These are phyloP conservation scores for Sherardia arvensis DNA, from an alignment of 257 asterid species.

Conservation along the genomic window DNA sequence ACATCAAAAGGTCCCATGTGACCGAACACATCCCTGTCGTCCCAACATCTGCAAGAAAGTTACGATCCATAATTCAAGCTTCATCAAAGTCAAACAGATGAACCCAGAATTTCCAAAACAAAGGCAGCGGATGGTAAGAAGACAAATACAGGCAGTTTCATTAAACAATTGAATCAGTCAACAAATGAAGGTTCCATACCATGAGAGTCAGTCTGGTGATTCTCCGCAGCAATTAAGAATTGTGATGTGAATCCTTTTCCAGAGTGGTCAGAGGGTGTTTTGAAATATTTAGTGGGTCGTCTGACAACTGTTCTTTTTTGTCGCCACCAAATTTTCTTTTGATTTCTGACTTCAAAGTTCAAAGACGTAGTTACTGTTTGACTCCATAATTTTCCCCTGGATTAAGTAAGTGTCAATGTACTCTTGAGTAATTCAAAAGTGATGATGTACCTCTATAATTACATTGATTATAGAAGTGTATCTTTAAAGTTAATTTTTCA, in stretches of 20 bases:
- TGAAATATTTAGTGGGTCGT: slow-evolving; percentile 27
- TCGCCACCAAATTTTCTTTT: slow-evolving; percentile 25
- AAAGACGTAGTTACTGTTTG: too few relatives aligned
- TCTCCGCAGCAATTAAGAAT: slow-evolving; percentile 28
- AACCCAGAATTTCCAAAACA: not conserved
- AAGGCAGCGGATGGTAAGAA: not conserved
- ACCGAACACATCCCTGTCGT: not conserved
- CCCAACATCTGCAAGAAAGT: slow-evolving; percentile 32
- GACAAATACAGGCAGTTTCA: not conserved
- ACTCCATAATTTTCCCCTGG: too few relatives aligned
- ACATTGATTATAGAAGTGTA: too few relatives aligned
- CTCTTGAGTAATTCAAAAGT: too few relatives aligned
- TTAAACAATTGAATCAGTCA: slow-evolving; percentile 9
- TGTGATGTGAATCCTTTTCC: slow-evolving; percentile 34
- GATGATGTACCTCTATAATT: too few relatives aligned
- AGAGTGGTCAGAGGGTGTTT: not conserved
- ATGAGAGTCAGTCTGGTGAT: slow-evolving; percentile 6
- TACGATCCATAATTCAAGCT: slow-evolving; percentile 13
- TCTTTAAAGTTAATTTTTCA: too few relatives aligned
- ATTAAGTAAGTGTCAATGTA: too few relatives aligned
- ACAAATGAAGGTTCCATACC: slow-evolving; percentile 28
- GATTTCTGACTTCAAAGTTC: too few relatives aligned
- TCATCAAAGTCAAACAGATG: slow-evolving; percentile 6
- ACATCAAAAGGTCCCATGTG: not conserved
- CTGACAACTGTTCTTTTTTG: slow-evolving; percentile 44